Evolutionary conservation across 1,284 basidiomycete species (phyloP).

Genomic region (Cryptococcus jaspeensis): DNA sequence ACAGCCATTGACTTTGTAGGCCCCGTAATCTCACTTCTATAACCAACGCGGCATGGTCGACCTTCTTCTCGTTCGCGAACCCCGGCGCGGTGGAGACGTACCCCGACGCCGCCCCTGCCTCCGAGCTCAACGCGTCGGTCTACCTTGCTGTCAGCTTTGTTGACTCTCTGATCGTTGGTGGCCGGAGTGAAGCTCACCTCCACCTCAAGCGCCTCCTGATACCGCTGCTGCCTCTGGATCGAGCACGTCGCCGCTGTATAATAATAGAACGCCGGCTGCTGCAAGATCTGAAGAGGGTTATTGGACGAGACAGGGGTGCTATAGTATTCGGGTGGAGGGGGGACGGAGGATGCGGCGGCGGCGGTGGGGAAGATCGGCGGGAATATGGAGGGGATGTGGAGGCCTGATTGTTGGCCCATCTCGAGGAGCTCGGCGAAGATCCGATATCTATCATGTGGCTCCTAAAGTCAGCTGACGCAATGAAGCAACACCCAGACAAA

Average conservation of each 20-base stretch:
- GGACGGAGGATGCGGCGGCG: conserved; percentile 12
- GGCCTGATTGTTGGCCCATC: conserved; percentile 66
- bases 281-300: conserved; percentile 59
- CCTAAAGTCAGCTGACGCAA: conserved; percentile 61
- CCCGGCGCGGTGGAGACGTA: conserved; percentile 48
- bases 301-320: conserved; percentile 42
- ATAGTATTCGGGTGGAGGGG: conserved; percentile 32
- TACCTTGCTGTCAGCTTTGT: neutral
- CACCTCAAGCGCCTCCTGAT: conserved; percentile 60
- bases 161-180: no score
- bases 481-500: neutral
- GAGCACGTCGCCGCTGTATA: conserved; percentile 82
- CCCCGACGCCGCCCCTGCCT: conserved; percentile 31
- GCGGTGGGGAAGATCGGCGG: conserved; percentile 41
- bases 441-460: conserved; percentile 63
- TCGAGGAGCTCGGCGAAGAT: conserved; percentile 85
- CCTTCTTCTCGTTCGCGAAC: conserved; percentile 80
- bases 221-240: conserved; percentile 67
- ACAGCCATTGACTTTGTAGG: neutral
- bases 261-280: conserved; percentile 88
- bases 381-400: conserved; percentile 62
- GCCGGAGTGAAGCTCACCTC: conserved; percentile 55
- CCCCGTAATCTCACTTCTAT: conserved; percentile 65
- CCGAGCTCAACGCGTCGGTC: conserved; percentile 23
- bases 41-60: conserved; percentile 76